Conservation (phyloP, 345 rosid species). For the Corchorus olitorius region DNA sequence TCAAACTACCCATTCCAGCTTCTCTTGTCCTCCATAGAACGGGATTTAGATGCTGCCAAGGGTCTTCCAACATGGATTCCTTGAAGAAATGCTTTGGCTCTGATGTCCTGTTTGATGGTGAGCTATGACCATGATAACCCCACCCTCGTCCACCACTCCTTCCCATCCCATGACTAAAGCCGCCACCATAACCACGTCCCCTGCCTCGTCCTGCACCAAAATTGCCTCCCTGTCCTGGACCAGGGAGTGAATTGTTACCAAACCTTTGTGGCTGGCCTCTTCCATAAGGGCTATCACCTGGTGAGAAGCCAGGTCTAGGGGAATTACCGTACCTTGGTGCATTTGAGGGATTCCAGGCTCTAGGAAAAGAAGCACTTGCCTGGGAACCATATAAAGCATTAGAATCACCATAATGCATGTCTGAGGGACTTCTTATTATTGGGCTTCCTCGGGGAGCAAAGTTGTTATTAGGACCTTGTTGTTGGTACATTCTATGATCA, state of each 20-base stretch:
- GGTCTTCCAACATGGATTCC: constrained; percentile 81
- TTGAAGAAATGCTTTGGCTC: constrained; percentile 53
- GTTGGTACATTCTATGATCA: constrained; percentile 42
- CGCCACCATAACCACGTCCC: constrained; percentile 38
- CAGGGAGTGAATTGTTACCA: constrained; percentile 31
- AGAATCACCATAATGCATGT: constrained; percentile 50
- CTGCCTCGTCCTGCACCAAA: constrained; percentile 50
- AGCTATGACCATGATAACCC: constrained; percentile 33
- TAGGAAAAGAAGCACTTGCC: constrained; percentile 30
- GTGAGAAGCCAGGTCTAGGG: no score
- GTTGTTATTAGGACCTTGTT: constrained; percentile 36
- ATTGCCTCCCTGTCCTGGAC: constrained; percentile 35
- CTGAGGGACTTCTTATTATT: constrained; percentile 39
- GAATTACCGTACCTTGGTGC: constrained; percentile 22
- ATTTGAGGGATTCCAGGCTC: constrained; percentile 39
- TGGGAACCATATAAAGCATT: constrained; percentile 42
- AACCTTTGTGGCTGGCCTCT: constrained; percentile 40
- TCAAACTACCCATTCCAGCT: constrained; percentile 28
- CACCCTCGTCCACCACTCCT: constrained; percentile 50
- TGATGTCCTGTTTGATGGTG: constrained; percentile 23
- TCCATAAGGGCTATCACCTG: constrained; percentile 26
- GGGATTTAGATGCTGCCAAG: constrained; percentile 71
- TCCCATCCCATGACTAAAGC: constrained; percentile 37
- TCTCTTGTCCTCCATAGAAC: constrained; percentile 52
- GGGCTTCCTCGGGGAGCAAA: constrained; percentile 35